A percentile compares a stretch with the other conserved stretches of the same genome.
Conservation (phyloP, 1,139 yeast species). For the Meyerozyma elateridarum region DNA sequence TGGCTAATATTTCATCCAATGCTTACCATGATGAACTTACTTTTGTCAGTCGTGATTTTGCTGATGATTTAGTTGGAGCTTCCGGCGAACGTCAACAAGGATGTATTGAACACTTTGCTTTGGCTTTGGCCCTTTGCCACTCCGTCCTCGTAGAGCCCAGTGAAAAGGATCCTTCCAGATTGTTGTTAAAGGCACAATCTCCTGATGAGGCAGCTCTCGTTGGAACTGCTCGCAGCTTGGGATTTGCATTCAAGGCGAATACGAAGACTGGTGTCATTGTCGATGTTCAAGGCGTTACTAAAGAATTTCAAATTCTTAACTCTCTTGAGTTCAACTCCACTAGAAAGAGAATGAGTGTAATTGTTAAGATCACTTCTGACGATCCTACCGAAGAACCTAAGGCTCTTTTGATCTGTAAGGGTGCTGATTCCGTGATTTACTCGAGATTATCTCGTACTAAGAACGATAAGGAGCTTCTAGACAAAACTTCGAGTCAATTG, state of each 20-base stretch:
- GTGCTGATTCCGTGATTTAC: constrained; percentile 47
- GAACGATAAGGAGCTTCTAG: constrained; percentile 28
- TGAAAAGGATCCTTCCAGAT: constrained; percentile 31
- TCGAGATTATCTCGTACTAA: constrained; percentile 31
- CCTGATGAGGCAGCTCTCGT: constrained; percentile 66
- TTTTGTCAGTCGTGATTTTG: constrained; percentile 44
- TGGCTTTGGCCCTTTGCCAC: constrained; percentile 53
- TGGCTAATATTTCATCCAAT: constrained; percentile 17
- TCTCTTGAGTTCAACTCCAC: constrained; percentile 52
- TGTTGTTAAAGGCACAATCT: constrained; percentile 51
- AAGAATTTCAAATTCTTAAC: constrained; percentile 46
- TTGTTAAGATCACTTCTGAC: constrained; percentile 53
- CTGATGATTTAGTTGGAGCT: constrained; percentile 31
- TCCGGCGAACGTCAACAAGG: constrained; percentile 27
- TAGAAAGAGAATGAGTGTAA: constrained; percentile 81
- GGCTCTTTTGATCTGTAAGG: constrained; percentile 43
- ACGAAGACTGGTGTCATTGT: constrained; percentile 44
- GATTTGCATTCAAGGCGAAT: constrained; percentile 45
- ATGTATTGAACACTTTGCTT: constrained; percentile 48
- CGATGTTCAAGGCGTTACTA: constrained; percentile 38
- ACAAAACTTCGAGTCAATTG: constrained; percentile 35
- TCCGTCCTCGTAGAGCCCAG: constrained; percentile 52
- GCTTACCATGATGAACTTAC: constrained; percentile 38
- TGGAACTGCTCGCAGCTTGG: constrained; percentile 54
- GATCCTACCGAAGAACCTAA: constrained; percentile 29